Evolutionary conservation across 129 eudicot species (phyloP).

Genomic region (Tagetes patula): DNA sequence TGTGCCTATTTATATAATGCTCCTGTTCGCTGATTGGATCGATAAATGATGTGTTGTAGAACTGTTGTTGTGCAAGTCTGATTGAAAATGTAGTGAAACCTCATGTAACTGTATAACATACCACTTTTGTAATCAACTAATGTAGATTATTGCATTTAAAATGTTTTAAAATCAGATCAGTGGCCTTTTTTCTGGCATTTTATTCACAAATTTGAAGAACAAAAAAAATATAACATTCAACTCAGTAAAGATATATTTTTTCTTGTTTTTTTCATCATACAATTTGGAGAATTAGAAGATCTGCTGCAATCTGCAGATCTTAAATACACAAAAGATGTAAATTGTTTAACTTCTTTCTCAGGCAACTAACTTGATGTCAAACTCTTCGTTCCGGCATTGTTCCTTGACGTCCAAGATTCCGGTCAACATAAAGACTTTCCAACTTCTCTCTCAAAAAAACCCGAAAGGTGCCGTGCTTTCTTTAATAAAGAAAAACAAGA

Average conservation of each 20-base stretch:
- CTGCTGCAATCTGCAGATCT: not conserved
- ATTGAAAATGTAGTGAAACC: not conserved
- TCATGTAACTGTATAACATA: not conserved
- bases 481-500: not conserved
- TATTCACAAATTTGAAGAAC: conserved; percentile 5
- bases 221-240: not conserved
- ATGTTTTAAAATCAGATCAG: not conserved
- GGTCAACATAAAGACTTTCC: not conserved
- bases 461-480: not conserved
- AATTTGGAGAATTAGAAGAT: not conserved
- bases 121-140: not conserved
- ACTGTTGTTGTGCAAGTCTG: not conserved
- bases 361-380: conserved; percentile 10
- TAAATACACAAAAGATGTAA: conserved; percentile 11
- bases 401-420: conserved; percentile 23
- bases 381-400: conserved; percentile 11
- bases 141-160: not conserved
- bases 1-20: conserved; percentile 77
- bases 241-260: not conserved
- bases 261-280: not conserved
- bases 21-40: conserved; percentile 87
- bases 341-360: conserved; percentile 2
- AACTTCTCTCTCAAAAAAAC: conserved; percentile 26
- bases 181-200: not conserved
- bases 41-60: conserved; percentile 59